Conservation (phyloP, 2,329 filamentous ascomycete species). For the Claviceps digitariae region DNA sequence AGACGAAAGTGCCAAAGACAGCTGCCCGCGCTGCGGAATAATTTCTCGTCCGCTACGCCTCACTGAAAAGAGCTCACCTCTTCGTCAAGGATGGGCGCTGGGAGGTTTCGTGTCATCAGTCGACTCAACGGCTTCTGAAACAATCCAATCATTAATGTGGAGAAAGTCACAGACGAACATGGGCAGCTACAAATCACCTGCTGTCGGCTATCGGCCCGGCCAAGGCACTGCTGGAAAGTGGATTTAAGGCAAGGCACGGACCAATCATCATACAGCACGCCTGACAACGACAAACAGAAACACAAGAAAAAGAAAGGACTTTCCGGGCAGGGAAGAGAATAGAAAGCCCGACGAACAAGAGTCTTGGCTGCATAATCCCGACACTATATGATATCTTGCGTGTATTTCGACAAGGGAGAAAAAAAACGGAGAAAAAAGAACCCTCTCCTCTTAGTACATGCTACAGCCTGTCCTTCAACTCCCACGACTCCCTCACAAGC, state of each 20-base stretch:
- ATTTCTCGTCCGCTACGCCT: not conserved
- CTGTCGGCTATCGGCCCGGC: not conserved
- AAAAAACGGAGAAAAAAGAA: not conserved
- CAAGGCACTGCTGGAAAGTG: not conserved
- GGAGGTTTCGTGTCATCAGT: not conserved
- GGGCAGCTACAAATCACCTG: not conserved
- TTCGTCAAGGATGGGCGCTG: not conserved
- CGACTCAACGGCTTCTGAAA: not conserved
- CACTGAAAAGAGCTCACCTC: not conserved
- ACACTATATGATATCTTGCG: no score
- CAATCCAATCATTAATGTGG: no score
- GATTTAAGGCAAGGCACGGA: not conserved
- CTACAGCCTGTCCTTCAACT: not conserved
- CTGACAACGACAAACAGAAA: no score
- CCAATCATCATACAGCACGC: no score
- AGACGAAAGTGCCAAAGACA: not conserved
- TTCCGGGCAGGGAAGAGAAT: no score
- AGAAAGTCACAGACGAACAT: not conserved
- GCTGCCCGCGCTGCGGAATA: no score
- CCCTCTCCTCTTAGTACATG: not conserved
- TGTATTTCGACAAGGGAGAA: no score
- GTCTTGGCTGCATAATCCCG: no score
- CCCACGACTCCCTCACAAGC: not conserved
- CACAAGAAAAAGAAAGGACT: no score
- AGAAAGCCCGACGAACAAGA: no score